Percentiles rank a stretch among this genome's conserved stretches.
phyloP scores from a whole-genome alignment of 1,139 yeast genomes.

The Nadsonia commutata region DNA sequence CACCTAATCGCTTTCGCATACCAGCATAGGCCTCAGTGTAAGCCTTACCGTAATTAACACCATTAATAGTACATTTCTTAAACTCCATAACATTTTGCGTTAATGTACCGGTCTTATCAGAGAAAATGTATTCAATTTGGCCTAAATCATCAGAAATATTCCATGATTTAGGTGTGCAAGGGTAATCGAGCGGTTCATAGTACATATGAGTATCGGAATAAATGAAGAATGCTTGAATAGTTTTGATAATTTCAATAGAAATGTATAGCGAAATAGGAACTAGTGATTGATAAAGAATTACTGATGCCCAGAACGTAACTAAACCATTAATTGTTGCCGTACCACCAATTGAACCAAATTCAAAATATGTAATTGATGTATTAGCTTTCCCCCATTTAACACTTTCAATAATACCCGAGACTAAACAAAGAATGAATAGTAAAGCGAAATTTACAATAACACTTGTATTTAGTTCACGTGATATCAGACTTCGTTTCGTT shows the following conservation, averaged over 20 bases:
- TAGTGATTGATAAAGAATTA: conserved; percentile 74
- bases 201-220: conserved; percentile 78
- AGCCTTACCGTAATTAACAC: conserved; percentile 79
- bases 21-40: conserved; percentile 95
- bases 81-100: conserved; percentile 97
- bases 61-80: conserved; percentile 78
- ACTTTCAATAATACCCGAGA: conserved; percentile 77
- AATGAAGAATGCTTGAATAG: conserved; percentile 82
- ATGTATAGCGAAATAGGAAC: conserved; percentile 89
- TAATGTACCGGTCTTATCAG: conserved; percentile 93
- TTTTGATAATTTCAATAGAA: conserved; percentile 83
- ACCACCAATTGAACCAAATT: conserved; percentile 46
- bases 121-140: conserved; percentile 86
- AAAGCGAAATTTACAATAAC: conserved; percentile 66
- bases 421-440: conserved; percentile 63
- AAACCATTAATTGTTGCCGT: conserved; percentile 69
- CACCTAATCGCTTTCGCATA: conserved; percentile 68
- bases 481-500: conserved; percentile 68
- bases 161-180: conserved; percentile 95
- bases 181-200: conserved; percentile 70
- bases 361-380: conserved; percentile 55
- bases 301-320: conserved; percentile 74
- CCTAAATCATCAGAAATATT: conserved; percentile 96
- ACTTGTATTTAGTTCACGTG: conserved; percentile 69
- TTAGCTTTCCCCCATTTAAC: conserved; percentile 39